Conservation (phyloP, 2,329 filamentous ascomycete genomes). For the Aspergillus chevalieri region DNA sequence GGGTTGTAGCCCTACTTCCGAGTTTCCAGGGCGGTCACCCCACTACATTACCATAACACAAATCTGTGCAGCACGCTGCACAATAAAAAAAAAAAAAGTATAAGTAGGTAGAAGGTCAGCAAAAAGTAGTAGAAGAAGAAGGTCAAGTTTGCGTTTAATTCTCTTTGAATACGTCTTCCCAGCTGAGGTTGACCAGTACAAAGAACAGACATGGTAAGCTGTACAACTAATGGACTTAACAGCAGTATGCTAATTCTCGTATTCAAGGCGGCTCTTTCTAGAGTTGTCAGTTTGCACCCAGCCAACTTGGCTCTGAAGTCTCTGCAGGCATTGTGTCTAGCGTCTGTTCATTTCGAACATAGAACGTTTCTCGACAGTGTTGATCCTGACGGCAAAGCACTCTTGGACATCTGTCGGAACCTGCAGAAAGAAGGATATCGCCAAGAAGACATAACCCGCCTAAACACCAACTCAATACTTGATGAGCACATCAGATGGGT, state of each 20-base stretch:
- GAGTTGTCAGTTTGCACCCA: background rate
- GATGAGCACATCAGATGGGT: background rate
- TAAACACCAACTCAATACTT: background rate
- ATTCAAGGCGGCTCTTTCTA: background rate
- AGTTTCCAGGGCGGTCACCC: background rate
- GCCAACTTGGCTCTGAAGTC: background rate
- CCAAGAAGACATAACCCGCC: background rate
- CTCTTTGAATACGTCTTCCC: background rate
- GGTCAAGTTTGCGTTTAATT: no score
- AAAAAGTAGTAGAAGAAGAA: no score
- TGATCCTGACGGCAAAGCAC: background rate
- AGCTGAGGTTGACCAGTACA: background rate
- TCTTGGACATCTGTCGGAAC: background rate
- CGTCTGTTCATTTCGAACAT: background rate
- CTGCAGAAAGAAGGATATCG: background rate
- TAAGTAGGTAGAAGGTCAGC: background rate
- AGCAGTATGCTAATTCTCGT: background rate
- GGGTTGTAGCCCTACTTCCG: background rate
- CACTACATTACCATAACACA: background rate
- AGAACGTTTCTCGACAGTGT: background rate
- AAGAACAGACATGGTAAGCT: background rate
- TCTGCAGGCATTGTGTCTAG: background rate
- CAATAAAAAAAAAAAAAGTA: background rate
- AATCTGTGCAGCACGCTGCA: background rate
- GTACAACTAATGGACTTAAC: background rate